Base-by-base conservation (phyloP, 331 rosid species). In the Malus hybrid region DNA sequence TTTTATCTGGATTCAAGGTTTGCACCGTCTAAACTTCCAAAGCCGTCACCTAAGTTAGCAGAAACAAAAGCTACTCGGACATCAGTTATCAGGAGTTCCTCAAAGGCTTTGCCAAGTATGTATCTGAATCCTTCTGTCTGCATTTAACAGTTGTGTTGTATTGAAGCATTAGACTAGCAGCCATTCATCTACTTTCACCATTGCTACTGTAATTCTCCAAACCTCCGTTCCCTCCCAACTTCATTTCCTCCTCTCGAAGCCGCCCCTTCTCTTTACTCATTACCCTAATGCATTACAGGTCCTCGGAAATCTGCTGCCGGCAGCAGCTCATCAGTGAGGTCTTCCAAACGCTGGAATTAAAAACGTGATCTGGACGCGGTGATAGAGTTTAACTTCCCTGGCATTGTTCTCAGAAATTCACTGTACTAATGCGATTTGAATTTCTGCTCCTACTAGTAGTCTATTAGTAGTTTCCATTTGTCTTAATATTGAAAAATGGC, bases 331-430 rank as follows among this genome's bases (percentile, higher is more conserved):
- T 80, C 84, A 2, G 61, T 18, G 65, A 92, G 79, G 87, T 57
- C 89, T 66, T 10, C 52, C 52, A 92, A 85, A 81, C 80, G 95
- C 69, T 89, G 97, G 93, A 90, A 90, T 77, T 92, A 81, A 60
- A 64, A 64, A 39, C 4, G 46, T 0, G 12, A 39, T 39, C 46
- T 39, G 46, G 46, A 39, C 12, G 46, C 12, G 46, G 12, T 0
- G 46, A 39, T 39, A 36, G 46, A 39, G 46, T 39, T 39, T 39
- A 39, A 39, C 46, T 39, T 39, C 46, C 46, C 46, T 39, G 46
- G 46, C 46, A 39, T 39, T 39, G 46, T 39, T 39, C 46, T 39
- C 46, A 39, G 46, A 8, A 28, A 56, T 73, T 74, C 44, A 76
- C 22, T 76, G 65, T 72, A 62, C 79, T 60, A 55, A 81, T 78